phyloP scores from a whole-genome alignment of 768 basidiomycete genomes.

The Lactarius sp. region DNA sequence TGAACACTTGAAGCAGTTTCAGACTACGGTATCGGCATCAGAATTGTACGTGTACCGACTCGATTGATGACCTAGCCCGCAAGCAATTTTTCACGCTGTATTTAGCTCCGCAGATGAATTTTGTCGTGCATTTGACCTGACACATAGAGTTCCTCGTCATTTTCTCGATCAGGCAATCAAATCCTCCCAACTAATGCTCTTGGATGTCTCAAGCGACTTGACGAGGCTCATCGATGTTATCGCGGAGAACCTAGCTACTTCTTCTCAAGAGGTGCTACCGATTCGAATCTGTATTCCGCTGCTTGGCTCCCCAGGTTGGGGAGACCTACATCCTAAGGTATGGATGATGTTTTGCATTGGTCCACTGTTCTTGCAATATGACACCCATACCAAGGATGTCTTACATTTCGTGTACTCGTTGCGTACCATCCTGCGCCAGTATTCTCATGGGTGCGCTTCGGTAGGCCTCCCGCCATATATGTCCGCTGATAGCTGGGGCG shows the following conservation, averaged over 20 bases:
- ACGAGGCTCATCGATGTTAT: constrained; percentile 8
- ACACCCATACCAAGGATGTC: constrained; percentile 47
- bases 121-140: constrained; percentile 71
- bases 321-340: constrained; percentile 55
- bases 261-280: constrained; percentile 15
- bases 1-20: constrained; percentile 86
- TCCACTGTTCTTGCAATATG: constrained; percentile 1
- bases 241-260: constrained; percentile 20
- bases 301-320: constrained; percentile 52
- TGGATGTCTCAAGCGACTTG: constrained; percentile 12
- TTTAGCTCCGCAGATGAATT: constrained; percentile 53
- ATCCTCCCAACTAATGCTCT: constrained; percentile 16
- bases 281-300: constrained; percentile 25
- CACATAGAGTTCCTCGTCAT: constrained; percentile 49
- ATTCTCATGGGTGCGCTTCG: constrained; percentile 60
- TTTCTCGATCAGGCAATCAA: constrained; percentile 35
- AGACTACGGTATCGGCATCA: constrained; percentile 65
- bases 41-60: constrained; percentile 40
- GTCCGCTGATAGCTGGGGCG: constrained; percentile 55
- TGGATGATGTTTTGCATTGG: constrained; percentile 24
- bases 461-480: constrained; percentile 62
- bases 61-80: constrained; percentile 1
- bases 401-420: constrained; percentile 69
- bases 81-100: constrained; percentile 12
- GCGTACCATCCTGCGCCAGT: constrained; percentile 50